Conservation (phyloP, 371 early-diverging fungal genomes). For the Mortierella sp. region DNA sequence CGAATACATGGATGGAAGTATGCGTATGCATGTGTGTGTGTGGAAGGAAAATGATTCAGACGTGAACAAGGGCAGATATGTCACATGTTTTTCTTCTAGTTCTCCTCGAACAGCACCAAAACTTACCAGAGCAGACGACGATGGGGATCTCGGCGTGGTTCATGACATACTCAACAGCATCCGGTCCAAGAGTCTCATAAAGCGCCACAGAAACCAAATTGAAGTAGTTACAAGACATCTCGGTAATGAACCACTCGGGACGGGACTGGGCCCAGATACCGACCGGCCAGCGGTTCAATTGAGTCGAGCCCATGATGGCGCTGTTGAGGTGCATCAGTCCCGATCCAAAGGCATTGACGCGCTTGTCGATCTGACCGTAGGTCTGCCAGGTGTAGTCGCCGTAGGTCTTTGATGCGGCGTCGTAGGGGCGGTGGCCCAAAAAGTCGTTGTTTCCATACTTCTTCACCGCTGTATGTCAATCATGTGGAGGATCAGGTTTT, state of each 20-base stretch:
- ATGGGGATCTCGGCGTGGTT: conserved; percentile 77
- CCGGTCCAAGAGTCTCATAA: conserved; percentile 87
- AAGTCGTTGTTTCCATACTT: conserved; percentile 33
- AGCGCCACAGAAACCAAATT: conserved; percentile 78
- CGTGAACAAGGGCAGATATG: too few relatives aligned
- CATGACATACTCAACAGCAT: conserved; percentile 78
- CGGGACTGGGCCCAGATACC: conserved; percentile 85
- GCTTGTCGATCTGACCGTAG: conserved; percentile 62
- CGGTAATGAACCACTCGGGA: conserved; percentile 83
- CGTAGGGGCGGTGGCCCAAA: conserved; percentile 66
- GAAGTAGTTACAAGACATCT: conserved; percentile 66
- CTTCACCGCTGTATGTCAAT: conserved; percentile 7
- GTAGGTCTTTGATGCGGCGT: conserved; percentile 58
- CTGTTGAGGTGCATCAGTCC: conserved; percentile 60
- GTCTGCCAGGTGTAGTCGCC: conserved; percentile 74
- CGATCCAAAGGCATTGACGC: conserved; percentile 71
- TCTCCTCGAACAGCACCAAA: not conserved
- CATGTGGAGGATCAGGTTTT: not conserved
- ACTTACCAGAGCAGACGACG: conserved; percentile 79
- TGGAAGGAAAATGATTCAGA: not conserved
- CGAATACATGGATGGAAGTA: not conserved
- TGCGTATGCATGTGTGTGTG: not conserved
- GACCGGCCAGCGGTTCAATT: conserved; percentile 60
- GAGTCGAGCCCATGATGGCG: conserved; percentile 22
- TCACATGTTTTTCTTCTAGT: not conserved